These are phyloP conservation scores for Hypoxylon perforatum DNA, from an alignment of 495 filamentous ascomycete genomes.

Conservation along the genomic window DNA sequence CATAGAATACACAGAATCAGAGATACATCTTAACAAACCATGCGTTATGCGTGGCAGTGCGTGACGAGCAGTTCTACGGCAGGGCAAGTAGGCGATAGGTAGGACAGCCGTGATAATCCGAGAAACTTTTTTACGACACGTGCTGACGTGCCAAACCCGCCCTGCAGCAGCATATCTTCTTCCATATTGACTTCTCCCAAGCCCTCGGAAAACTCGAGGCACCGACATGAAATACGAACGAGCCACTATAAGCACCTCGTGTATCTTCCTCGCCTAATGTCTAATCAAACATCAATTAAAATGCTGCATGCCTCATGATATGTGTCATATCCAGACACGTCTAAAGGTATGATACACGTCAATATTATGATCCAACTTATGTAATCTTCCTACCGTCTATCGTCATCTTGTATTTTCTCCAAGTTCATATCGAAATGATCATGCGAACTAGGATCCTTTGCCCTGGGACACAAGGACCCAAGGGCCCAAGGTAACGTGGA, in stretches of 20 bases:
- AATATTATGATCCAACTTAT: neutral
- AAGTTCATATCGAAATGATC: neutral
- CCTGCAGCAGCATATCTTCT: neutral
- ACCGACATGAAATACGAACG: neutral
- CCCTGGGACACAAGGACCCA: no score
- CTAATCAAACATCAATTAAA: neutral
- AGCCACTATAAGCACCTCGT: neutral
- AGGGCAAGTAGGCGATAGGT: no score
- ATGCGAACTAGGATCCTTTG: conserved; percentile 1
- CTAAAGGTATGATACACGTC: neutral
- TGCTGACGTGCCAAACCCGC: neutral
- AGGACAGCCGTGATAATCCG: neutral
- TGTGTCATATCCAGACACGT: neutral
- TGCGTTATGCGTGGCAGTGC: neutral
- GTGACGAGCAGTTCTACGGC: neutral
- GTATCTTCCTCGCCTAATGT: neutral
- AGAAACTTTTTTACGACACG: neutral
- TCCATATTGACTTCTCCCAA: neutral
- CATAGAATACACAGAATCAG: neutral
- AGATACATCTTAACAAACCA: neutral
- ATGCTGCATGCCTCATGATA: neutral
- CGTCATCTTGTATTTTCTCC: neutral
- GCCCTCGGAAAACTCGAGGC: neutral
- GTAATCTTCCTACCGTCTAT: neutral
- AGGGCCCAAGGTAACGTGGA: conserved; percentile 1